These are phyloP conservation scores for Dissophora globulifera DNA, from an alignment of 192 early-diverging fungal species.

Conservation along the genomic window DNA sequence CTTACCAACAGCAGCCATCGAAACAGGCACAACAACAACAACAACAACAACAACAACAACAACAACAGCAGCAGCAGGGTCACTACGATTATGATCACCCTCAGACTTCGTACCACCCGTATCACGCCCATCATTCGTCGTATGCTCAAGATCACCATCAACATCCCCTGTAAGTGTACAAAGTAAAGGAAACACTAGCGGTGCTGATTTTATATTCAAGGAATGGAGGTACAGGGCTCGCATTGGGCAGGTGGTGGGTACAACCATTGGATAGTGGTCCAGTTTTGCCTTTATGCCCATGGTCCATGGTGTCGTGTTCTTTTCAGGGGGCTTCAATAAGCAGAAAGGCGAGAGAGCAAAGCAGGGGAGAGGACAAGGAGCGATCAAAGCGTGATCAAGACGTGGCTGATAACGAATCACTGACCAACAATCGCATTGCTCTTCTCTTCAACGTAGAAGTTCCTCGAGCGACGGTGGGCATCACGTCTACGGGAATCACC, in stretches of 20 bases:
- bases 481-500: constrained; percentile 16
- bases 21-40: constrained; percentile 5
- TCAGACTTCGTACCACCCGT: constrained; percentile 18
- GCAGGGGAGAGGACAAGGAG: neutral
- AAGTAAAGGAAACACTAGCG: too few species aligned
- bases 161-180: constrained; percentile 39
- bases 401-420: neutral
- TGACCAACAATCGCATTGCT: too few species aligned
- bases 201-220: constrained; percentile 18
- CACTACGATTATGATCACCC: constrained; percentile 32
- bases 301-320: neutral
- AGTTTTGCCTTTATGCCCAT: neutral
- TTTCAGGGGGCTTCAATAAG: neutral
- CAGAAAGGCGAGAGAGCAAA: neutral
- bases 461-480: constrained; percentile 16
- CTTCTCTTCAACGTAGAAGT: too few species aligned
- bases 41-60: constrained; percentile 11
- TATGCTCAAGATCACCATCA: constrained; percentile 34
- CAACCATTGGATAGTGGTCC: neutral
- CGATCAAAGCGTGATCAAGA: constrained; percentile 4
- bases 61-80: constrained; percentile 13
- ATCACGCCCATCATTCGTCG: constrained; percentile 21
- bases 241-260: neutral
- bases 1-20: constrained; percentile 4
- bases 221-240: neutral